Base-by-base conservation (phyloP, 2,329 filamentous ascomycete species). In the Capronia americana region DNA sequence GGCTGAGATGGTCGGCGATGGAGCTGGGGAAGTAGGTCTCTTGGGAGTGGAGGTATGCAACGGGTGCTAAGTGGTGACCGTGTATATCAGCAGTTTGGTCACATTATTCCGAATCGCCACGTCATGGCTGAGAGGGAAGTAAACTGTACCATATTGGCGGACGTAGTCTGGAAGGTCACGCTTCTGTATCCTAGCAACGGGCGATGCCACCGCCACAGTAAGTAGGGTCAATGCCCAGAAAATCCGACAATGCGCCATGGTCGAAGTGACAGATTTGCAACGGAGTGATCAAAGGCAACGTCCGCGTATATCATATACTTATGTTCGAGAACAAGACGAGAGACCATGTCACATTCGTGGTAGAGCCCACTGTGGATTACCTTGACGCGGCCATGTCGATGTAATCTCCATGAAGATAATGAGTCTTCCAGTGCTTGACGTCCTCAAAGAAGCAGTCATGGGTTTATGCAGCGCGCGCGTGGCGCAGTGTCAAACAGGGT, bases 21-120 rank as follows among this genome's bases (percentile, higher is more conserved):
- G 84, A 82, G 50, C 82, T 83, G 5, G 84, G 84, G 56, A 80
- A 79, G 71, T 83, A 85, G 30, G 74, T 70, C 66, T 86, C 84
- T 66, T 77, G 68, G 28, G 79, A 79, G 68, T 85, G 79, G 8
- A 85, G 78, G 78, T 82, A 85, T 38, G 85, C 78, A 3, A 85
- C 67, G 7, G 84, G 84, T 38, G 84, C 84, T 85, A 23, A 3
- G 24, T 26, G 24, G 57, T 38, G 30, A 24, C 10, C 17, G 30
- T 8, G 20, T 23, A 26, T 46, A 24, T 58, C 10, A 53, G 38
- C 38, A 7, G 14, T 44, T 17, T 41, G 17, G 38, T 41, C 6
- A 6, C 38, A 41, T 17, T 17, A 6, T 17, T 41, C 5, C 14
- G 38, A n/a, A 44, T n/a, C 17, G 17, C 38, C 38, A 44, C 17